A percentile compares a stretch with the other conserved stretches of the same genome.
These are phyloP conservation scores for Panus rudis DNA, from an alignment of 768 basidiomycete genomes.

Conservation along the genomic window DNA sequence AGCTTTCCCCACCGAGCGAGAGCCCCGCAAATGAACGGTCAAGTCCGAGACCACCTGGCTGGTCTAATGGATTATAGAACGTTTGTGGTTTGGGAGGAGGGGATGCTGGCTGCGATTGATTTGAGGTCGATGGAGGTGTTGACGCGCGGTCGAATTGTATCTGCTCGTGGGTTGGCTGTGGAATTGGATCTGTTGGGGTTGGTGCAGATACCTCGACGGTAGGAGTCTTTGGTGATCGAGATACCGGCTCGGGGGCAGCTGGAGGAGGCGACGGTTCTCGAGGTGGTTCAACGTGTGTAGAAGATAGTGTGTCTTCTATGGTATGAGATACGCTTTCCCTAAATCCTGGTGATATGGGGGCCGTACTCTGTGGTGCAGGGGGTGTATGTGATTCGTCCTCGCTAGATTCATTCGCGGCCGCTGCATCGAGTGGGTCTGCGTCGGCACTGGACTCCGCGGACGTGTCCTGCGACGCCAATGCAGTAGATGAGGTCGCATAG, in stretches of 20 bases:
- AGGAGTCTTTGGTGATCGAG: too few species aligned
- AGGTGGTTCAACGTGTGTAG: constrained; percentile 2
- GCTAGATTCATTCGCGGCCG: constrained; percentile 27
- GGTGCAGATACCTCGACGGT: constrained; percentile 7
- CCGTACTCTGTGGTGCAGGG: constrained; percentile 7
- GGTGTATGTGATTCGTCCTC: too few species aligned
- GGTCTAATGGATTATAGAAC: constrained; percentile 24
- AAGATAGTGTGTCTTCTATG: constrained; percentile 8
- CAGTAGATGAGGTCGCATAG: not conserved
- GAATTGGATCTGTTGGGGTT: constrained; percentile 12
- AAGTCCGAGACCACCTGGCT: constrained; percentile 13
- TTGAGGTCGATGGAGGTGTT: constrained; percentile 7
- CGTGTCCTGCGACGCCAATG: not conserved
- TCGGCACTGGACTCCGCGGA: constrained; percentile 6
- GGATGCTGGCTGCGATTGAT: constrained; percentile 2
- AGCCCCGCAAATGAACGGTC: constrained; percentile 38
- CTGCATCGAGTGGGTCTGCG: constrained; percentile 39
- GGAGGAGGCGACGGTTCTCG: constrained; percentile 11
- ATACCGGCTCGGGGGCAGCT: constrained; percentile 7
- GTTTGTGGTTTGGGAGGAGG: constrained; percentile 12
- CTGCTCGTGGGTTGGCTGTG: constrained; percentile 18
- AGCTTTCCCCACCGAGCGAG: constrained; percentile 39
- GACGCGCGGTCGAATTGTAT: not conserved
- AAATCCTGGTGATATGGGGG: constrained; percentile 12
- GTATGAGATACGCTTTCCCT: constrained; percentile 18